Base-by-base conservation (phyloP, 768 basidiomycete species). In the Mrakia blollopis region DNA sequence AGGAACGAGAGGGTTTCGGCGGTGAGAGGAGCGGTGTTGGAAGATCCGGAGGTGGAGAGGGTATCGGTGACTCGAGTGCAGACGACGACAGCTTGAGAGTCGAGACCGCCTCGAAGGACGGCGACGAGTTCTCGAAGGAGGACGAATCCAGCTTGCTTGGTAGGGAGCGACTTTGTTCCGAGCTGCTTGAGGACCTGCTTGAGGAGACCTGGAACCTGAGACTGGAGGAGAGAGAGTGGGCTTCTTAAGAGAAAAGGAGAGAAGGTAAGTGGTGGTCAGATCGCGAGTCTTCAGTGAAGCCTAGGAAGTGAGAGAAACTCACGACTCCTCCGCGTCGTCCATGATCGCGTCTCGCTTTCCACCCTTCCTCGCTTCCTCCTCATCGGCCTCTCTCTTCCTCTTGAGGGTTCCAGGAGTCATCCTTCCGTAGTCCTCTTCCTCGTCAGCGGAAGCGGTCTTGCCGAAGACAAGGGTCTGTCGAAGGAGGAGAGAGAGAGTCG, bases 161-260 rank as follows among this genome's bases (percentile, higher is more conserved):
- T 91, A 2, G 88, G 83, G 7, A 90, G 83, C 0, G 92, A 91
- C 85, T 92, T 97, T 8, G 90, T 84, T 0, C 89, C 89, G 73
- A 98, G 87, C 83, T 98, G 96, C 82, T 89, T 90, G 68, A 97
- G 86, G 8, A 97, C 86, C 14, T 89, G 89, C 81, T 92, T 94
- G 8, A 92, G 88, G 57, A 98, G 84, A 0, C 88, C 82, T 18
- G 93, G 90, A 6, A 94, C 90, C 80, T 94, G 94, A 0, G 87
- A 81, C 73, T 88, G 89, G 50, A 97, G 87, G 25, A 93, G 87
- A 3, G 85, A 86, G 80, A 89, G 87, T 11, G 80, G 74, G 30
- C 81, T 82, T 69, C n/a, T 10, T 72, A 47, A 30, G 25, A 61
- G 47, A 28, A 41, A 73, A 35, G 21, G 37, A n/a, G 6, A 1